Evolutionary conservation across 352 stramenopile species (phyloP), one percentile per base, ranked within the genome.

Genomic region (Lagenidium giganteum): DNA sequence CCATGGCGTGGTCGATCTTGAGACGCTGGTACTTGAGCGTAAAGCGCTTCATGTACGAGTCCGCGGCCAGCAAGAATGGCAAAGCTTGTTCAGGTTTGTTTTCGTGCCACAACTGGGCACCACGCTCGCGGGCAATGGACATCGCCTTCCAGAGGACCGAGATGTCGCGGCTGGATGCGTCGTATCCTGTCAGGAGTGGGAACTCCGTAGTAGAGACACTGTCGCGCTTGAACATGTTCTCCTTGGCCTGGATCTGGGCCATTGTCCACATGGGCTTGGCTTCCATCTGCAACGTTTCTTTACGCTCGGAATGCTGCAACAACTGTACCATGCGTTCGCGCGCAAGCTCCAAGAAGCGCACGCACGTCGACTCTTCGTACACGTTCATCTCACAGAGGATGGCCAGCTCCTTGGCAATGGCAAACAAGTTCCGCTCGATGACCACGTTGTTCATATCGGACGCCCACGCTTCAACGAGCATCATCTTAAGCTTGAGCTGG

Each of bases 41-140:
- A 48, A 87, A 87, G 46, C 75, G 75, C 50, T 83, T 83, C 75
- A 87, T 85, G 67, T 87, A 87, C 27, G 74, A 83, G 38, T 87
- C 75, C 8, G 75, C 74, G 8, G 71, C 70, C 12, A 85, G 59
- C 17, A 87, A 51, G 51, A 87, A 80, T 1, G 72, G 64, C 21
- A 87, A 52, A 18, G 75, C 75, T 49, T 85, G 69, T 40, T 87
- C 75, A 14, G 61, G 71, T 44, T 85, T 83, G 66, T 83, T 83
- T 28, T 85, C 75, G 50, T 87, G 75, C 75, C 75, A 87, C 5
- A 87, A 55, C 44, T 85, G 72, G 7, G 75, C 75, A 28, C 75
- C 75, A 27, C 74, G 75, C 24, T 85, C 71, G 9, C 67, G 67
- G 9, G 75, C 72, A 33, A 87, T 65, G 27, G 63, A 60, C 71